Percentiles rank a stretch among this genome's conserved stretches.
Evolutionary conservation across 2,329 filamentous ascomycete species (phyloP).

Genomic region (Ambrosiella cleistominuta): DNA sequence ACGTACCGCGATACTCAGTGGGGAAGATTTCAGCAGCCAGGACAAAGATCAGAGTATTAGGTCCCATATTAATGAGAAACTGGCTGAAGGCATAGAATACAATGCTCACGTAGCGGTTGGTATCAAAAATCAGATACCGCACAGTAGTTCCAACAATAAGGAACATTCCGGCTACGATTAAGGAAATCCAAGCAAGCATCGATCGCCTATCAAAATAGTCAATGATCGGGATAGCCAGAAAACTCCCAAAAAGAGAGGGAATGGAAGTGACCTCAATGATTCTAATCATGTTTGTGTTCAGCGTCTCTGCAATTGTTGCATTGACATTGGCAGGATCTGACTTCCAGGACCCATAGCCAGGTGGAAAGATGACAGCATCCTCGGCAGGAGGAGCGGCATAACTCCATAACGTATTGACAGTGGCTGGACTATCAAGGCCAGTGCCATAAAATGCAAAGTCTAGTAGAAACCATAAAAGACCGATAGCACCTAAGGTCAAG

Average conservation of each 20-base stretch:
- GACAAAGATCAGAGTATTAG: conserved; percentile 19
- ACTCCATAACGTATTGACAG: conserved; percentile 22
- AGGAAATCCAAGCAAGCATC: conserved; percentile 12
- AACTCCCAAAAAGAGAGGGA: conserved; percentile 13
- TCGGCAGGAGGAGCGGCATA: conserved; percentile 6
- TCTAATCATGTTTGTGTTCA: conserved; percentile 13
- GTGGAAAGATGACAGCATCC: conserved; percentile 4
- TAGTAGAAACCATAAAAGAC: conserved; percentile 33
- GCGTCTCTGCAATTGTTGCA: conserved; percentile 14
- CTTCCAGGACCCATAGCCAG: conserved; percentile 11
- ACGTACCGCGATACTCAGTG: conserved; percentile 18
- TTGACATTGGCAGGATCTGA: conserved; percentile 14
- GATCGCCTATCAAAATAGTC: conserved; percentile 13
- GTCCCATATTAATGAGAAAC: conserved; percentile 18
- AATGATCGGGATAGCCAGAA: conserved; percentile 13
- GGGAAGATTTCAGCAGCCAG: conserved; percentile 20
- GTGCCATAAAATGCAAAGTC: conserved; percentile 38
- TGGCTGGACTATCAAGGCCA: conserved; percentile 27
- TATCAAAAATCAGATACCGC: conserved; percentile 8
- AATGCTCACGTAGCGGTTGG: conserved; percentile 5
- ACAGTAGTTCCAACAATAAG: conserved; percentile 13
- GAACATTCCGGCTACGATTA: conserved; percentile 14
- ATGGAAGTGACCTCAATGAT: conserved; percentile 13
- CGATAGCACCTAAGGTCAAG: conserved; percentile 25
- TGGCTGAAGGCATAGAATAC: conserved; percentile 16